phyloP scores from a whole-genome alignment of 352 stramenopile species.

The Pythium insidiosum region DNA sequence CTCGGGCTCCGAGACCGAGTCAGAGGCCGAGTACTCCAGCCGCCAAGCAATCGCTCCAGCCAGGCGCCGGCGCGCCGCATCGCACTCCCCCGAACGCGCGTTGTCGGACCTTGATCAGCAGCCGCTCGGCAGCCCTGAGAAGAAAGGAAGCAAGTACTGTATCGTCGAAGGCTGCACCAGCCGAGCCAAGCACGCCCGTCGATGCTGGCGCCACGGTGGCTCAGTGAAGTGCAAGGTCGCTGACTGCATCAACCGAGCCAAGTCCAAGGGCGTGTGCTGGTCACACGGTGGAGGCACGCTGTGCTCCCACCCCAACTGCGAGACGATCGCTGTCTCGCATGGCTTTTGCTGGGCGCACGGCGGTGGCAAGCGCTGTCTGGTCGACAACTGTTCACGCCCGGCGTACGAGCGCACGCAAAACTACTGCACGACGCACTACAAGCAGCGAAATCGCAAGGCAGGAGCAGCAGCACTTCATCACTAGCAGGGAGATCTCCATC shows the following conservation, averaged over 20 bases:
- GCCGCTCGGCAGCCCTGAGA: slow-evolving; percentile 10
- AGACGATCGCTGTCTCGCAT: slow-evolving; percentile 52
- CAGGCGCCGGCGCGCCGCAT: slow-evolving; percentile 4
- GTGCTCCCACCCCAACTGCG: slow-evolving; percentile 33
- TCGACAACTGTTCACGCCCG: slow-evolving; percentile 30
- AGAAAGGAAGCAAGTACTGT: slow-evolving; percentile 56
- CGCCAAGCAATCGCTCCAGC: background rate
- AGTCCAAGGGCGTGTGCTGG: slow-evolving; percentile 61
- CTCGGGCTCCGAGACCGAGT: slow-evolving; percentile 11
- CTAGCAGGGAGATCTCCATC: too few relatives aligned
- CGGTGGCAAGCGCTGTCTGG: slow-evolving; percentile 43
- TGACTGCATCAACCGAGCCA: slow-evolving; percentile 56
- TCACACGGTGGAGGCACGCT: slow-evolving; percentile 47
- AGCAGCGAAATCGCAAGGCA: background rate
- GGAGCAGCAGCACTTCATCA: background rate
- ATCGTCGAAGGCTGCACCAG: slow-evolving; percentile 33
- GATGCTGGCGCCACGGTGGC: slow-evolving; percentile 54
- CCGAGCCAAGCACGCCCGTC: slow-evolving; percentile 40
- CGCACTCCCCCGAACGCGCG: background rate
- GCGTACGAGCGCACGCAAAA: slow-evolving; percentile 59
- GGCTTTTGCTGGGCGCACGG: too few relatives aligned
- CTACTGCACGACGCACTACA: slow-evolving; percentile 43
- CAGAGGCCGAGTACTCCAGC: slow-evolving; percentile 3
- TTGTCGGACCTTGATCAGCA: too few relatives aligned
- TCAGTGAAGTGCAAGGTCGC: slow-evolving; percentile 47